Evolutionary conservation across 2,329 filamentous ascomycete species (phyloP).

Genomic region (Fonsecaea nubica): DNA sequence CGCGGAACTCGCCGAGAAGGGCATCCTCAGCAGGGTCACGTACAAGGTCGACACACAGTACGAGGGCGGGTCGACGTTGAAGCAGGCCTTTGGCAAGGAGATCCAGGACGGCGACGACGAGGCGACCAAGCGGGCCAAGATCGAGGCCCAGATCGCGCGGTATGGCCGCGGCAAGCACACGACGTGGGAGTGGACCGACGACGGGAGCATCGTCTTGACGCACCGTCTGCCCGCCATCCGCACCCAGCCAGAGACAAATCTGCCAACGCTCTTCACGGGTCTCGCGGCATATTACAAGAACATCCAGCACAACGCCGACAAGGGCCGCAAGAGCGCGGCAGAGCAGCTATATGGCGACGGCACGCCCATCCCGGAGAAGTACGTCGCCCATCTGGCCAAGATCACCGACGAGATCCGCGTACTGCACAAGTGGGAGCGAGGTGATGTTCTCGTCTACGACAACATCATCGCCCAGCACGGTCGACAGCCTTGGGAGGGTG

Average conservation of each 20-base stretch:
- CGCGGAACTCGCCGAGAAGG: slow-evolving; percentile 52
- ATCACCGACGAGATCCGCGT: slow-evolving; percentile 60
- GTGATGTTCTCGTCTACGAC: slow-evolving; percentile 58
- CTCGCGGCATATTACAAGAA: slow-evolving; percentile 56
- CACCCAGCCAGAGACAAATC: slow-evolving; percentile 54
- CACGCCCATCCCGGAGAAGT: slow-evolving; percentile 55
- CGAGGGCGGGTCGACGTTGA: slow-evolving; percentile 55
- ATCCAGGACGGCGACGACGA: slow-evolving; percentile 55
- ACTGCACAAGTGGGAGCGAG: slow-evolving; percentile 56
- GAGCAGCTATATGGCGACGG: slow-evolving; percentile 56
- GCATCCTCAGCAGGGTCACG: slow-evolving; percentile 51
- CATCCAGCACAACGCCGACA: slow-evolving; percentile 33
- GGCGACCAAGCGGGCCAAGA: slow-evolving; percentile 50
- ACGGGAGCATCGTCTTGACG: slow-evolving; percentile 48
- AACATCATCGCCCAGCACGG: slow-evolving; percentile 59
- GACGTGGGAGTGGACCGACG: slow-evolving; percentile 58
- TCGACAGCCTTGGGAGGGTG: slow-evolving; percentile 56
- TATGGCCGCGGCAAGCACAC: slow-evolving; percentile 56
- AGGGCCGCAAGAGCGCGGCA: slow-evolving; percentile 45
- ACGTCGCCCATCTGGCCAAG: slow-evolving; percentile 50
- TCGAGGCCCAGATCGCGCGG: slow-evolving; percentile 58
- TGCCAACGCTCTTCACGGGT: slow-evolving; percentile 57
- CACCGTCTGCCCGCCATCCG: slow-evolving; percentile 56
- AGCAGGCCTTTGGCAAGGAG: slow-evolving; percentile 57
- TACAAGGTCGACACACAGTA: slow-evolving; percentile 56